Evolutionary conservation across 129 eudicot species (phyloP).

Genomic region (Solidago caesia): DNA sequence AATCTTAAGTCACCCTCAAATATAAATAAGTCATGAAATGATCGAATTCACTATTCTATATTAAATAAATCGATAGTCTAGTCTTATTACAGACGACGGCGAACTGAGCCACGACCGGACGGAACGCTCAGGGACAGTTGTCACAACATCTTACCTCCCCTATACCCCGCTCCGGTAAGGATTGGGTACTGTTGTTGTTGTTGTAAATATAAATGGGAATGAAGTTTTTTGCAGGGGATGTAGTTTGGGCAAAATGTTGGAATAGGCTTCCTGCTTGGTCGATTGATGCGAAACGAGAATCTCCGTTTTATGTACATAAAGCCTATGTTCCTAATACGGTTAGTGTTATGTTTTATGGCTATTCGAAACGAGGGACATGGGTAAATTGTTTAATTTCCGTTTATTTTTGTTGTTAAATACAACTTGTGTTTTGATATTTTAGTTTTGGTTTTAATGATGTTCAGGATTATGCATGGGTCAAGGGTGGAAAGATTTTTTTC

Average conservation of each 20-base stretch:
- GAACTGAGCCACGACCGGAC: no score
- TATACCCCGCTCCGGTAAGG: no score
- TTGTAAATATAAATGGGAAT: conserved; percentile 35
- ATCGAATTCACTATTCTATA: no score
- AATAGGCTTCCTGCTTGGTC: conserved; percentile 88
- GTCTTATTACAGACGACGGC: no score
- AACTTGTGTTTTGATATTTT: no score
- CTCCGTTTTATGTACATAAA: conserved; percentile 60
- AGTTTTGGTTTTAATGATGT: neutral
- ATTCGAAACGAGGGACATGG: conserved; percentile 66
- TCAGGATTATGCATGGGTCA: conserved; percentile 98
- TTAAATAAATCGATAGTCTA: no score
- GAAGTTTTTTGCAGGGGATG: conserved; percentile 54
- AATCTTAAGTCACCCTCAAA: no score
- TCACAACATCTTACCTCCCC: no score
- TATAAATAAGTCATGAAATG: no score
- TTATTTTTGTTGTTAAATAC: no score
- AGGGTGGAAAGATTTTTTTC: conserved; percentile 88
- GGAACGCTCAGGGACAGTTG: no score
- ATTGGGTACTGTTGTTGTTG: no score
- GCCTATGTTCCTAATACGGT: conserved; percentile 67
- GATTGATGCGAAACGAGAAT: conserved; percentile 69
- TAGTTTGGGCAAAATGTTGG: conserved; percentile 91
- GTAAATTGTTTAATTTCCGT: conserved; percentile 27
- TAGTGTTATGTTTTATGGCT: conserved; percentile 92